Percentiles rank a stretch among this genome's conserved stretches.
Conservation (phyloP, 768 basidiomycete genomes). For the Tephrocybe rancida region DNA sequence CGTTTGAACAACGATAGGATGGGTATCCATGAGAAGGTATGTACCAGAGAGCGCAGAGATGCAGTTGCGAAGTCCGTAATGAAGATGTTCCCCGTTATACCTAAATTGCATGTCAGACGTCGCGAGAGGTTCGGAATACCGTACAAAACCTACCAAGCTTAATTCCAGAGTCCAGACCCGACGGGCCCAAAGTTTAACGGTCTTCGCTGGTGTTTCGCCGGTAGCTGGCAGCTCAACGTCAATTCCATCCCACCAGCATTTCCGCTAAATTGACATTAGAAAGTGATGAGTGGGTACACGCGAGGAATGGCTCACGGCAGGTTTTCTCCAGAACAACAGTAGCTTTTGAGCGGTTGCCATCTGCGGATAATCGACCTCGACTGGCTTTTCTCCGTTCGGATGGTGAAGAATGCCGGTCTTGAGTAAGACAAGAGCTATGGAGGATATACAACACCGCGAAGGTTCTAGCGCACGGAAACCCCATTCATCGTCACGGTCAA, state of each 20-base stretch:
- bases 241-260: constrained; percentile 99
- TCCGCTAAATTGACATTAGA: constrained; percentile 58
- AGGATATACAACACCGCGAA: constrained; percentile 95
- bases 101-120: constrained; percentile 11
- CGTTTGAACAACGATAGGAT: constrained; percentile 10
- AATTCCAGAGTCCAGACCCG: constrained; percentile 98
- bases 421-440: constrained; percentile 94
- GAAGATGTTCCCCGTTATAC: constrained; percentile 19
- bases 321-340: constrained; percentile 97
- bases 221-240: constrained; percentile 79
- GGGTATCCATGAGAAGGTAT: constrained; percentile 28
- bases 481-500: constrained; percentile 97
- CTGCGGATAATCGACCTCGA: constrained; percentile 87
- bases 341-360: constrained; percentile 99
- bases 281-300: background rate
- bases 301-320: constrained; percentile 71
- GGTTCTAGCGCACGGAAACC: constrained; percentile 97
- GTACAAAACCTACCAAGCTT: constrained; percentile 66
- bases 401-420: constrained; percentile 95
- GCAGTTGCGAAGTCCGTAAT: constrained; percentile 10
- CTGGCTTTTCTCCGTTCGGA: constrained; percentile 64
- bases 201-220: constrained; percentile 50
- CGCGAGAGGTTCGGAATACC: background rate
- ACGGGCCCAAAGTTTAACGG: constrained; percentile 93
- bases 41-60: constrained; percentile 18